phyloP scores from a whole-genome alignment of 345 rosid species.

The Bruguiera sexangula region DNA sequence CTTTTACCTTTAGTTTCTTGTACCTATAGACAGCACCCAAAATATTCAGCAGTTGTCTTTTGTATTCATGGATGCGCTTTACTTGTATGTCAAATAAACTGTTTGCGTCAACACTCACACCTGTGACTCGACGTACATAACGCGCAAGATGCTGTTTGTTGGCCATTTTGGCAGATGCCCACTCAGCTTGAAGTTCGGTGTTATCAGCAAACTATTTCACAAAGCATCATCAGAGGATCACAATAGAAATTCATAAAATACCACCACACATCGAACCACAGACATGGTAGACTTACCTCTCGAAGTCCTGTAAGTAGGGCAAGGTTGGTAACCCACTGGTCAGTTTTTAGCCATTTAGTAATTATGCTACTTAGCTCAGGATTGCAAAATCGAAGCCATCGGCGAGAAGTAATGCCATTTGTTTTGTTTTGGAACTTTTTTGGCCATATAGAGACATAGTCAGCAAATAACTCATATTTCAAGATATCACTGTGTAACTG shows the following conservation, averaged over 20 bases:
- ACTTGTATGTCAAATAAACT: conserved; percentile 95
- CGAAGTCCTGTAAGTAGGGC: conserved; percentile 82
- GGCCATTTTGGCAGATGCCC: conserved; percentile 93
- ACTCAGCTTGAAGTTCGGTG: conserved; percentile 71
- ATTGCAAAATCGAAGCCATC: conserved; percentile 95
- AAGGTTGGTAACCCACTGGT: conserved; percentile 84
- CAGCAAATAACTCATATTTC: conserved; percentile 81
- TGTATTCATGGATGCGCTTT: conserved; percentile 97
- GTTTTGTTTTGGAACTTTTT: conserved; percentile 92
- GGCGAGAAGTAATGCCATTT: conserved; percentile 93
- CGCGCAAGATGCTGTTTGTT: conserved; percentile 73
- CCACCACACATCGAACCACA: neutral
- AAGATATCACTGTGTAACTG: conserved; percentile 93
- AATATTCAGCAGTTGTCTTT: conserved; percentile 91
- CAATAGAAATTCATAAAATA: no score
- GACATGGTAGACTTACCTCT: conserved; percentile 43
- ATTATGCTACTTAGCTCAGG: conserved; percentile 93
- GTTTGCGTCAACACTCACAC: conserved; percentile 69
- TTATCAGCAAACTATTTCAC: conserved; percentile 71
- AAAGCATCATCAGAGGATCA: conserved; percentile 21
- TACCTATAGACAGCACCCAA: conserved; percentile 80
- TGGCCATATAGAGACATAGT: conserved; percentile 93
- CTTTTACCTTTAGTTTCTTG: conserved; percentile 83
- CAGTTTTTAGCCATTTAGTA: conserved; percentile 86
- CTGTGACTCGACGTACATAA: conserved; percentile 69